Evolutionary conservation across 495 filamentous ascomycete genomes (phyloP).

Genomic region (Podospora appendiculata): DNA sequence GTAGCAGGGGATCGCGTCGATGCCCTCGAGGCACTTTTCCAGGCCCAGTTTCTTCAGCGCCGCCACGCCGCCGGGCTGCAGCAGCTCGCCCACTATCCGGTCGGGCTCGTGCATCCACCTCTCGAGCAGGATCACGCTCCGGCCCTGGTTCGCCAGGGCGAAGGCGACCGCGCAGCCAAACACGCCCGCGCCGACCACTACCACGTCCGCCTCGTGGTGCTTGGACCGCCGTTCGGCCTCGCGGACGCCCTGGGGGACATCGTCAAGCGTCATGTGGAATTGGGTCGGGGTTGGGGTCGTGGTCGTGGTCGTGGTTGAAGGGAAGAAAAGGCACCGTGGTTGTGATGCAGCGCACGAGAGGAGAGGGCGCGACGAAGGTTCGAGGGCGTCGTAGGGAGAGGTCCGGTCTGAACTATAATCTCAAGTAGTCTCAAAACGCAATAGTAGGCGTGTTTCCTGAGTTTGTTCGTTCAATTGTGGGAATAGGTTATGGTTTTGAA

Average conservation of each 20-base stretch:
- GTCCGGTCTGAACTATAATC: too few species aligned
- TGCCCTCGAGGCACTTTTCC: conserved; percentile 73
- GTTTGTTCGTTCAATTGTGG: too few species aligned
- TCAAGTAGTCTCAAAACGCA: too few species aligned
- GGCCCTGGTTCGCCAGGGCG: conserved; percentile 73
- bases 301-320: neutral
- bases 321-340: neutral
- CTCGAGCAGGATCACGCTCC: conserved; percentile 88
- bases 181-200: conserved; percentile 85
- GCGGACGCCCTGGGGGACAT: conserved; percentile 22
- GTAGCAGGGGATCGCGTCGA: conserved; percentile 73
- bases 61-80: conserved; percentile 85
- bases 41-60: conserved; percentile 79
- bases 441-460: too few species aligned
- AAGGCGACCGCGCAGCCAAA: conserved; percentile 83
- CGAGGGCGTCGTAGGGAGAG: neutral
- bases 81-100: conserved; percentile 89
- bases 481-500: too few species aligned
- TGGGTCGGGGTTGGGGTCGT: neutral
- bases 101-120: conserved; percentile 86
- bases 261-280: conserved; percentile 6
- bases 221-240: conserved; percentile 29
- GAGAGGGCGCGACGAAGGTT: neutral
- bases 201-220: conserved; percentile 58
- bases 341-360: neutral